Evolutionary conservation across 2,329 filamentous ascomycete genomes (phyloP), one percentile per base, ranked within the genome.

Genomic region (Diplodia seriata): DNA sequence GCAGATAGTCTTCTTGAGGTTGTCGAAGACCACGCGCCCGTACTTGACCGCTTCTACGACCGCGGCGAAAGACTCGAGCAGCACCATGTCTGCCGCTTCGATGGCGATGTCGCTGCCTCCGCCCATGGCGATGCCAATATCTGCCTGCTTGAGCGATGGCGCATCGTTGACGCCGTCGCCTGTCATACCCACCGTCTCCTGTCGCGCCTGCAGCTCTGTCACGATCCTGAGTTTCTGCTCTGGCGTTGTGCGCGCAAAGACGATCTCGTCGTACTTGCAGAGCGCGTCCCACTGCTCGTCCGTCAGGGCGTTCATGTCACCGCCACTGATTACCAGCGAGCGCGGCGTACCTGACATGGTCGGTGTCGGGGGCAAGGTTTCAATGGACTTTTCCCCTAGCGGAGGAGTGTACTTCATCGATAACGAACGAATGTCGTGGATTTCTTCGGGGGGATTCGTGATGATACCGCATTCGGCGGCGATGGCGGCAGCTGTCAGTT

Each of bases 151-250:
- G 20, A 89, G 80, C 1, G 84, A 84, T 11, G 86, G 86, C 1
- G 81, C 81, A 70, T 84, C 82, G 67, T 84, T 83, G 68, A 83
- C 81, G 67, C 81, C 81, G 67, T 83, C 81, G n/a, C 81, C 81
- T 5, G 81, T 83, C 81, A 83, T 67, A 7, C 82, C 86, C 6
- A 88, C 85, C 38, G 86, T 85, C 51, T 87, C 81, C 5, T 85
- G 82, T 9, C 86, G 82, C 0, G 83, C 78, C 74, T 92, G 90
- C 69, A 93, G 89, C 75, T 91, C 90, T 36, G 86, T 86, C n/a
- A 94, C 90, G 69, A 93, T 93, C 40, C 90, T 87, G 7, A 93
- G 85, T 75, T 94, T 94, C 75, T 93, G 90, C 73, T 93, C 90
- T 0, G 90, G 91, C 0, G 91, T 93, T 0, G 90, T 93, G 14